Base-by-base conservation (phyloP, 2,329 filamentous ascomycete species). In the Aspergillus fructus region DNA sequence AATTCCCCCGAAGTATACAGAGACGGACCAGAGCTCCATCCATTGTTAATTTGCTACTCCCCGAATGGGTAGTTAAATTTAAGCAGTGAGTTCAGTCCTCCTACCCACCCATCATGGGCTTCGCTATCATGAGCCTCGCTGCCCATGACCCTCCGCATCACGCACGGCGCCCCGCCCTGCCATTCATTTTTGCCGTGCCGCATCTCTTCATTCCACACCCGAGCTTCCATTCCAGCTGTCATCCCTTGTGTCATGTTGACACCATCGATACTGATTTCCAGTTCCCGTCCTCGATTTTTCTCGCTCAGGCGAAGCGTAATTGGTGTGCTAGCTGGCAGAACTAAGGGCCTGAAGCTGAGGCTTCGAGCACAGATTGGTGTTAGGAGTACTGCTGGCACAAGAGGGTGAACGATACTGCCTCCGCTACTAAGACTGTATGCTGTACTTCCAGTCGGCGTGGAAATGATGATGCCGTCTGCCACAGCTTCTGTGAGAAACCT, bases 41-140 rank as follows among this genome's bases (percentile, higher is more conserved):
- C 43, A 11, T 48, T 34, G 13, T 9, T 24, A 13, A 6, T 37
- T 59, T 48, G 64, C 53, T 81, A 81, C 67, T 89, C 88, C 1
- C 94, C 94, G 80, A 97, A 97, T 0, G 93, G 93, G 76, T 96
- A 91, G 73, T 99, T 99, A 73, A 97, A 99, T 78, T 99, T 99
- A 65, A 99, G 77, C 68, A 97, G 72, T 9, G 91, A 91, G 70
- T 96, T 99, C 69, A 99, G 76, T 0, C 94, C 93, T 1, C 93
- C 93, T 2, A 99, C 93, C 94, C 94, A 99, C 17, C 93, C 91
- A 73, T 97, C 93, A 67, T 97, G 91, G 23, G 81, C 80, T 66
- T 75, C 79, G 37, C 71, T 23, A 73, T 97, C 93, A 67, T 96
- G 91, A 24, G 81, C 79, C 66, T 75, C 79, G 40, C 71, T 75